Evolutionary conservation across 139 green algal species (phyloP).

Genomic region (Tetradesmus lagerheimii): DNA sequence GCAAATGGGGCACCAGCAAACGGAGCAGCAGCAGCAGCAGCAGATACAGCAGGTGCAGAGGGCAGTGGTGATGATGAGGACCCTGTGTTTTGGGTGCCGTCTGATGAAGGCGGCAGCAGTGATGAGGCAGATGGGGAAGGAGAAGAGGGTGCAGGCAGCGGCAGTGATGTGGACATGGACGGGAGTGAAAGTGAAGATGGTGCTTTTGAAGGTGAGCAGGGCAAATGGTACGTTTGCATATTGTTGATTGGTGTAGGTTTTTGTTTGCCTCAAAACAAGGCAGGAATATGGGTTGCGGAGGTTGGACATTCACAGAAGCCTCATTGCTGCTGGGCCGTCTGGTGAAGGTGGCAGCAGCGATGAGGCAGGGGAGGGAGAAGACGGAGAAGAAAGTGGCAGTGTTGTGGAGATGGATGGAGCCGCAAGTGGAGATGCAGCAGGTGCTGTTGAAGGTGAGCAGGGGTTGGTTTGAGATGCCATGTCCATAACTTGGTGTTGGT

Average conservation of each 20-base stretch:
- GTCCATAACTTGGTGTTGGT: too few relatives aligned
- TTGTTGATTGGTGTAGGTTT: too few relatives aligned
- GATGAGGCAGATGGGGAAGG: not conserved
- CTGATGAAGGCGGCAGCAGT: not conserved
- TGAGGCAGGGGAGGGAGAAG: too few relatives aligned
- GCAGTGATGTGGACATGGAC: constrained; percentile 1
- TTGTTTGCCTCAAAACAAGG: too few relatives aligned
- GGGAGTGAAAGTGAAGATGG: not conserved
- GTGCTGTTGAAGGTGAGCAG: too few relatives aligned
- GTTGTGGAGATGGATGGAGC: not conserved
- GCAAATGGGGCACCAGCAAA: not conserved
- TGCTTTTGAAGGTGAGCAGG: not conserved
- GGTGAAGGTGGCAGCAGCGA: not conserved
- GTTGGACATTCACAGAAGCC: too few relatives aligned
- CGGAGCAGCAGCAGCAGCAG: not conserved
- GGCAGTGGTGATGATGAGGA: not conserved
- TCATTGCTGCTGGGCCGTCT: not conserved
- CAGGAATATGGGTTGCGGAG: too few relatives aligned
- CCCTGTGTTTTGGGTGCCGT: not conserved
- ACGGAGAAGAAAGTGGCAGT: not conserved
- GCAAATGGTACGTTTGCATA: not conserved
- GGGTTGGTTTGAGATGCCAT: too few relatives aligned
- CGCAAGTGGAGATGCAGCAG: too few relatives aligned
- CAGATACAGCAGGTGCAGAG: too few relatives aligned
- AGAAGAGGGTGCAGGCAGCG: not conserved